Evolutionary conservation across 768 basidiomycete species (phyloP).

Genomic region (Erythrobasidium yunnanense): DNA sequence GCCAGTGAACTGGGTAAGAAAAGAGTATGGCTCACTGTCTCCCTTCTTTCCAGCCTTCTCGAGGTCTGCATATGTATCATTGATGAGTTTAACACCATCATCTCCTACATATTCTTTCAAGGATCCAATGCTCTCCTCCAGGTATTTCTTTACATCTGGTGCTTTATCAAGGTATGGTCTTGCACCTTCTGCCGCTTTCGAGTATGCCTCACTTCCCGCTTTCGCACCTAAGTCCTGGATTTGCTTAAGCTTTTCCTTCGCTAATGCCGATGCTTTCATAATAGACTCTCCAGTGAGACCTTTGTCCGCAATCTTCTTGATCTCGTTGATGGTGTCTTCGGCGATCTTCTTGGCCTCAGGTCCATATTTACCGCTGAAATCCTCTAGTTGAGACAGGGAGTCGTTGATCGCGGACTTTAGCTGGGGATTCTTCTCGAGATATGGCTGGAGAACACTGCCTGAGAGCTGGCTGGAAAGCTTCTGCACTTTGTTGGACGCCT

Average conservation of each 20-base stretch:
- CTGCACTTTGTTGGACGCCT: slow-evolving; percentile 29
- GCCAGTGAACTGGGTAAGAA: background rate
- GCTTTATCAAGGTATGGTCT: slow-evolving; percentile 35
- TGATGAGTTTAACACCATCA: slow-evolving; percentile 35
- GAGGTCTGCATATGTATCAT: slow-evolving; percentile 35
- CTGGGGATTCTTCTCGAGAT: slow-evolving; percentile 34
- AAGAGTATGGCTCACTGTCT: slow-evolving; percentile 17
- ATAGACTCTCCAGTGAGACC: slow-evolving; percentile 36
- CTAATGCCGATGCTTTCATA: slow-evolving; percentile 28
- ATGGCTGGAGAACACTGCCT: slow-evolving; percentile 24
- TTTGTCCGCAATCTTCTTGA: slow-evolving; percentile 27
- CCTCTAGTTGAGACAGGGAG: slow-evolving; percentile 29
- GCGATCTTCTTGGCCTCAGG: slow-evolving; percentile 35
- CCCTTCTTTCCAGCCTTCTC: slow-evolving; percentile 33
- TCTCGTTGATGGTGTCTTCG: slow-evolving; percentile 32
- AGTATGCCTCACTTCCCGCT: slow-evolving; percentile 34
- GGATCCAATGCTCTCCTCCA: slow-evolving; percentile 33
- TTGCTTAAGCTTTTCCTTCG: slow-evolving; percentile 33
- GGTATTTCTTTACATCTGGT: slow-evolving; percentile 35
- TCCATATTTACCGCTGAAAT: slow-evolving; percentile 36
- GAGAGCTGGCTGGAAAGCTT: slow-evolving; percentile 31
- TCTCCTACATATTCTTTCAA: slow-evolving; percentile 35
- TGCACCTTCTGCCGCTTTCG: slow-evolving; percentile 28
- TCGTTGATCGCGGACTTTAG: slow-evolving; percentile 33
- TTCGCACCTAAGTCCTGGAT: slow-evolving; percentile 31